Evolutionary conservation across 495 filamentous ascomycete species (phyloP), one percentile per base, ranked within the genome.

Genomic region (Aspergillus mulundensis): DNA sequence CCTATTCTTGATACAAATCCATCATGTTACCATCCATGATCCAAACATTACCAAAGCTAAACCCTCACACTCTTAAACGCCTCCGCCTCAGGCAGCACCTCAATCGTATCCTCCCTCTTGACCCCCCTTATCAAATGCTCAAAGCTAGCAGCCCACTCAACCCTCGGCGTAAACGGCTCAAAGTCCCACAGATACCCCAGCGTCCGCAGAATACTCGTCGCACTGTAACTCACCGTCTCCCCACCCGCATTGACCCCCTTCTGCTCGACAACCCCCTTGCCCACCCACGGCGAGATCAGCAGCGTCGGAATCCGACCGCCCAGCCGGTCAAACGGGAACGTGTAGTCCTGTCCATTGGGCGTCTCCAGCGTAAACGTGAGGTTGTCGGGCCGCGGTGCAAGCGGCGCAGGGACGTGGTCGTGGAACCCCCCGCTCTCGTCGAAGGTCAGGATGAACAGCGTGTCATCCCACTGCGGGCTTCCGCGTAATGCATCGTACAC

Each of bases 341-440:
- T 80, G 53, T 73, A 74, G 39, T 65, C 59, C 56, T 70, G 49
- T 25, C 77, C 78, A 40, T 71, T 66, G 0, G 67, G 65, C 0
- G 75, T 68, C 0, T 52, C 67, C 57, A 75, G 72, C 32, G 73
- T 80, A 65, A 76, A 80, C 1, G 70, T 72, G 28, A 72, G 46
- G 54, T 69, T 56, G 48, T 80, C 76, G 0, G 72, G 62, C 32
- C 61, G 70, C 6, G 68, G 61, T 36, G 68, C 71, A 18, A 72
- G 61, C 5, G 77, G 77, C 1, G 77, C 68, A 2, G 76, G 69
- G 20, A 79, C 75, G 61, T 80, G 77, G 66, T 80, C 77, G 47
- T 67, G 67, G 72, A 78, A 79, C 38, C 76, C 76, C 21, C 77
- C 75, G 16, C 67, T 74, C 67, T 79, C 77, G 57, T 79, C 77